phyloP scores from a whole-genome alignment of 768 basidiomycete genomes.

The Suillus subluteus region DNA sequence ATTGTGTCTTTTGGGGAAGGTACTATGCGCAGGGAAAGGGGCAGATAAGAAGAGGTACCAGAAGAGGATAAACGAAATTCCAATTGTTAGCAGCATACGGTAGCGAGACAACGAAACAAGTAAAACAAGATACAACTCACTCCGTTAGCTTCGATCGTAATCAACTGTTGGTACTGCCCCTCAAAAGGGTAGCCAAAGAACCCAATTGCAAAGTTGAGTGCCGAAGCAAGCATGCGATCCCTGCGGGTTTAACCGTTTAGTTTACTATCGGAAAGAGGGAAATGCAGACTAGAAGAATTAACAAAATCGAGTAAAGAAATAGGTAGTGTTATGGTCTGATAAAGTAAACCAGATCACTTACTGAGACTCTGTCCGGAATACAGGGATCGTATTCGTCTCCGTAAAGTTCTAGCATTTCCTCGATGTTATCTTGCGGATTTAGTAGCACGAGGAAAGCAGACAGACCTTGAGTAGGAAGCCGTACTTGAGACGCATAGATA shows the following conservation, averaged over 20 bases:
- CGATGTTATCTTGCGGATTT: neutral
- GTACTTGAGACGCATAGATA: conserved; percentile 77
- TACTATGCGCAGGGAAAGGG: neutral
- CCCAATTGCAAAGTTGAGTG: conserved; percentile 69
- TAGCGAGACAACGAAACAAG: conserved; percentile 11
- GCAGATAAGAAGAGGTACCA: neutral
- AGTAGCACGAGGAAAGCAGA: neutral
- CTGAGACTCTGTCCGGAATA: conserved; percentile 82
- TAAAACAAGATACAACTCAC: conserved; percentile 42
- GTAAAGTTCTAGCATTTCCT: conserved; percentile 56
- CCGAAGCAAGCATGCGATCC: conserved; percentile 72
- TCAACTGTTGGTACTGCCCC: conserved; percentile 73
- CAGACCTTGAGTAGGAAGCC: conserved; percentile 70
- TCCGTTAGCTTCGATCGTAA: conserved; percentile 67
- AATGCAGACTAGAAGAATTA: no score
- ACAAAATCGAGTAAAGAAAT: neutral
- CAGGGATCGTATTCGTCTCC: conserved; percentile 62
- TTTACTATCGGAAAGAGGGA: neutral
- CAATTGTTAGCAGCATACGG: neutral
- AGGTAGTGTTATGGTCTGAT: conserved; percentile 3
- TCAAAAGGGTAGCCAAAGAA: conserved; percentile 80
- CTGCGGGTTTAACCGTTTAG: conserved; percentile 36
- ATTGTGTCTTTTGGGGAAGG: neutral
- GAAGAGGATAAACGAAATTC: conserved; percentile 20
- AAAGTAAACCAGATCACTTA: conserved; percentile 30